phyloP scores from a whole-genome alignment of 257 asterid species.

The Anisodus tanguticus region DNA sequence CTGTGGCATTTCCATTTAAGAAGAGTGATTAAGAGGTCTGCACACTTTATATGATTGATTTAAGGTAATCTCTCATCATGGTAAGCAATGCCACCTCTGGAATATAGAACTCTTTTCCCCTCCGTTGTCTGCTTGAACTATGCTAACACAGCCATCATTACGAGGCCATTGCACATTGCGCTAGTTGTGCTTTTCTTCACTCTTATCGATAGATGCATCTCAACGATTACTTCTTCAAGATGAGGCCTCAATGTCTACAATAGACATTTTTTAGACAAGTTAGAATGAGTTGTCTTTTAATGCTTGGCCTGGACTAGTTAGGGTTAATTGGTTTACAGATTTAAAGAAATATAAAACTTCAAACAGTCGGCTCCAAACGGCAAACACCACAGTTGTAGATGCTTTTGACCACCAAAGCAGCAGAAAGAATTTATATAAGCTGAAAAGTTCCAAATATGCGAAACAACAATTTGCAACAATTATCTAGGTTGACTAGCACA shows the following conservation, averaged over 20 bases:
- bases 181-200: background rate
- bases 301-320: background rate
- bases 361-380: background rate
- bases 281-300: background rate
- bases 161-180: background rate
- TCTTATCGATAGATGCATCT: background rate
- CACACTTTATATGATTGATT: conserved; percentile 21
- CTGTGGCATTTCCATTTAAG: conserved; percentile 1
- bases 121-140: background rate
- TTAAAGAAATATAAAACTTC: conserved; percentile 2
- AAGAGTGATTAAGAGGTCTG: background rate
- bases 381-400: background rate
- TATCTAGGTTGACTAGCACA: background rate
- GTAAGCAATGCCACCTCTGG: background rate
- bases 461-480: conserved; percentile 1
- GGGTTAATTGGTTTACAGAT: background rate
- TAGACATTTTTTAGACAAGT: conserved; percentile 11
- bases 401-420: conserved; percentile 5
- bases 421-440: background rate
- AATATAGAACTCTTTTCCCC: background rate
- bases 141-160: background rate
- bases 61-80: background rate
- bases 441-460: conserved; percentile 16
- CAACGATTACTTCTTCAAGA: background rate
- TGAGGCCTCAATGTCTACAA: conserved; percentile 12